A percentile compares a stretch with the other conserved stretches of the same genome.
Evolutionary conservation across 2,329 filamentous ascomycete species (phyloP).

Genomic region (Phyllosticta citrichinensis): DNA sequence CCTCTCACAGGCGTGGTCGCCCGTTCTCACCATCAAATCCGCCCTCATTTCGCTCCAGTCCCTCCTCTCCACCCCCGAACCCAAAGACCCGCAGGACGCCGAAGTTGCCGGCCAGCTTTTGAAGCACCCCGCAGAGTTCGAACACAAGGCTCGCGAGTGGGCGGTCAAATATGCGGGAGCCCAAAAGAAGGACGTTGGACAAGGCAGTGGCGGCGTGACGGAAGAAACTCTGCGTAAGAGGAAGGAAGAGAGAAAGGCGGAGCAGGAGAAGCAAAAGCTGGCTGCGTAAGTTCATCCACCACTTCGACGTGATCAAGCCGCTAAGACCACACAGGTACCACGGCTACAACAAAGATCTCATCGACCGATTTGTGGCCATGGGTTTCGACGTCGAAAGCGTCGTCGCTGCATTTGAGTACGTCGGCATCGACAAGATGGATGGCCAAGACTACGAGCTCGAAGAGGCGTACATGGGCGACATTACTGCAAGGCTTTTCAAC

Average conservation of each 20-base stretch:
- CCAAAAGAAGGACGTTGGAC: conserved; percentile 46
- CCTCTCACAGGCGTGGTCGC: conserved; percentile 81
- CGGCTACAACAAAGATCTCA: conserved; percentile 75
- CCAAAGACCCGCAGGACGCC: conserved; percentile 92
- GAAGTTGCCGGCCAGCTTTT: conserved; percentile 89
- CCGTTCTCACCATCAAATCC: conserved; percentile 92
- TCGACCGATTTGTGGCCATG: conserved; percentile 81
- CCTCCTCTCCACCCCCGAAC: conserved; percentile 85
- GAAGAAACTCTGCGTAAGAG: conserved; percentile 46
- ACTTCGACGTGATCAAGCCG: background rate
- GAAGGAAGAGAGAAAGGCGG: conserved; percentile 46
- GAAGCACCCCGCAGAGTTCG: conserved; percentile 66
- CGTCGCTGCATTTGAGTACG: conserved; percentile 69
- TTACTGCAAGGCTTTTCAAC: conserved; percentile 74
- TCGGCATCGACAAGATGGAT: conserved; percentile 68
- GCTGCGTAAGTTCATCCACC: conserved; percentile 36
- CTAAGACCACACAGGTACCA: conserved; percentile 52
- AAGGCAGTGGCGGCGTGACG: conserved; percentile 43
- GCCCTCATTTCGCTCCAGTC: conserved; percentile 88
- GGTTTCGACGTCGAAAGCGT: conserved; percentile 84
- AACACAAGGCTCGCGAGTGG: conserved; percentile 80
- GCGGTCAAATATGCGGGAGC: conserved; percentile 75
- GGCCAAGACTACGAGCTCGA: conserved; percentile 80
- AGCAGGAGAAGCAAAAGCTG: conserved; percentile 48
- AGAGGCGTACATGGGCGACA: conserved; percentile 80